Base-by-base conservation (phyloP, 805 yeast species). In the Lachancea nothofagi region DNA sequence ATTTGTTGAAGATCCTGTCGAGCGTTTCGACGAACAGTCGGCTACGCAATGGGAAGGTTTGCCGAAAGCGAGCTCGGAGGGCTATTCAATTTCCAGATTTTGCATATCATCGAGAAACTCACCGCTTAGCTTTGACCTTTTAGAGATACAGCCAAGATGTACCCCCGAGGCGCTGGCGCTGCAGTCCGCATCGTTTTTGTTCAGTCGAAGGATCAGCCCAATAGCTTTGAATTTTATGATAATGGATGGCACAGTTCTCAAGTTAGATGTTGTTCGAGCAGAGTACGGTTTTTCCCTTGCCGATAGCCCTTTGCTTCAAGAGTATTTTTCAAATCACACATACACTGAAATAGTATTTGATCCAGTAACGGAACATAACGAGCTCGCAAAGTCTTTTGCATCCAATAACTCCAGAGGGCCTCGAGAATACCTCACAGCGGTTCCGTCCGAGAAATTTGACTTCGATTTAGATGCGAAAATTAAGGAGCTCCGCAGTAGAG, bases 181-280 rank as follows among this genome's bases (percentile, higher is more conserved):
- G n/a, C 39, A 36, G 23, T 27, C 39, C 13, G 32, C 33, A 19
- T 19, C 28, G 28, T 36, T 36, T 28, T 22, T 36, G 20, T 28
- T 28, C 10, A 17, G 20, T 26, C 13, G 29, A 12, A 21, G 23
- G 12, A 9, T 24, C 10, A 19, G 14, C 12, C 37, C 37, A 5
- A 18, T 10, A 9, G 6, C 13, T 14, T 28, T 29, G 20, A n/a
- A 28, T 18, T 36, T 36, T 21, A 20, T 36, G 27, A 12, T 14
- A 7, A 7, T 14, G 7, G 28, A 27, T 14, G 39, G 32, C 24
- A 21, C 12, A 15, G 17, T 30, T 7, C n/a, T 18, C 9, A 17
- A 5, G 13, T 7, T 21, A 2, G 24, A 19, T 12, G 27, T 19
- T 6, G 26, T 8, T 17, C 9, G 4, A 5, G 15, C 24, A 3